phyloP scores from a whole-genome alignment of 2,329 filamentous ascomycete species.

The Meredithiella fracta region DNA sequence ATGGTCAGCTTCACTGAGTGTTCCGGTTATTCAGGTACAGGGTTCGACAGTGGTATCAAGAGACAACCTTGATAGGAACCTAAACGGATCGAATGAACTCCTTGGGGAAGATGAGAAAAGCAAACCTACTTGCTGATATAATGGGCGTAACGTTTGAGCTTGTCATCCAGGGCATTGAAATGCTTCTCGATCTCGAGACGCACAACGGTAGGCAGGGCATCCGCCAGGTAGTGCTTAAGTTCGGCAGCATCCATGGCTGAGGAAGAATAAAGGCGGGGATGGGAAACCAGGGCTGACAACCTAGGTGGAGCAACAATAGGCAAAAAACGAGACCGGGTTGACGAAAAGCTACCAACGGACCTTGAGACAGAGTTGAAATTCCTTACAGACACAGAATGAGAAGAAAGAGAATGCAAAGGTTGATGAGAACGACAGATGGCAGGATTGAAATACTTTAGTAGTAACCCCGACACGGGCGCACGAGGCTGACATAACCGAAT shows the following conservation, averaged over 20 bases:
- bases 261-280: conserved; percentile 19
- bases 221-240: conserved; percentile 67
- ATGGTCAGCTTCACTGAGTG: conserved; percentile 3
- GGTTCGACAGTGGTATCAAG: neutral
- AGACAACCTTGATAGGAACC: neutral
- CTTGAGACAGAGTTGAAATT: neutral
- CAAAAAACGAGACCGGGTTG: neutral
- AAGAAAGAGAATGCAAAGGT: conserved; percentile 6
- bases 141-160: conserved; percentile 82
- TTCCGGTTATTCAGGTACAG: neutral
- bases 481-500: conserved; percentile 12
- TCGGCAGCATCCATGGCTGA: conserved; percentile 42
- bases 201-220: conserved; percentile 77
- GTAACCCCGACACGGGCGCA: conserved; percentile 2
- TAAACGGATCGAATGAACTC: neutral
- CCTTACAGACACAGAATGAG: neutral
- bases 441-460: conserved; percentile 9
- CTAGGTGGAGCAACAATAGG: neutral
- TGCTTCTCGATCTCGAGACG: conserved; percentile 82
- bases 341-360: neutral
- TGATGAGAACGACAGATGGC: conserved; percentile 2
- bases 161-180: conserved; percentile 59
- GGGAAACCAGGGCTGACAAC: neutral
- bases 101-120: neutral
- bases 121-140: conserved; percentile 57